phyloP scores from a whole-genome alignment of 768 basidiomycete species.

The Gymnopilus dilepis region DNA sequence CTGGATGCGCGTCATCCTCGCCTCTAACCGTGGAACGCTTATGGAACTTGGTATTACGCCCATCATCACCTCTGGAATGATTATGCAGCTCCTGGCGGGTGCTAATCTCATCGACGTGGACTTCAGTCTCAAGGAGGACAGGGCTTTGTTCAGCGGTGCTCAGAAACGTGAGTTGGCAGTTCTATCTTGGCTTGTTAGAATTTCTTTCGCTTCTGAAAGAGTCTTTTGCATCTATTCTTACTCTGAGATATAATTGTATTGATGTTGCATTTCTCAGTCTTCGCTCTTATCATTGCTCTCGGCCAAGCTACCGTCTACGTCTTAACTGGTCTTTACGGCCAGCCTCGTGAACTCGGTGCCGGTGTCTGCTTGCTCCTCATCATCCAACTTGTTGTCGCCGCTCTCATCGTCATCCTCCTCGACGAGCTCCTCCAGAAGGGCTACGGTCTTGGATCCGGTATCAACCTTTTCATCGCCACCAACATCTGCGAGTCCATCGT shows the following conservation, averaged over 20 bases:
- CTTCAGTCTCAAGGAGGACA: slow-evolving; percentile 95
- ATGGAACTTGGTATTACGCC: slow-evolving; percentile 99
- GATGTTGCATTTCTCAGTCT: slow-evolving; percentile 58
- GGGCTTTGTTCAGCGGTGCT: slow-evolving; percentile 93
- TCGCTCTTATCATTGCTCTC: slow-evolving; percentile 94
- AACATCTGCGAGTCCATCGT: slow-evolving; percentile 99
- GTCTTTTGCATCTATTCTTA: not conserved
- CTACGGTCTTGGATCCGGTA: slow-evolving; percentile 97
- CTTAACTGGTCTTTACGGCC: slow-evolving; percentile 94
- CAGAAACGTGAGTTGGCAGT: slow-evolving; percentile 81
- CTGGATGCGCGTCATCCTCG: slow-evolving; percentile 99
- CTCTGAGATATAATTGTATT: not conserved
- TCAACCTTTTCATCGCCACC: slow-evolving; percentile 98
- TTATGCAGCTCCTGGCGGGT: slow-evolving; percentile 98
- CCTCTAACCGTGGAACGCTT: slow-evolving; percentile 96
- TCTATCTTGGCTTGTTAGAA: not conserved
- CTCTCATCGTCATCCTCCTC: slow-evolving; percentile 96
- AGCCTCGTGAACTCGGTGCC: slow-evolving; percentile 90
- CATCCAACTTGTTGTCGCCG: slow-evolving; percentile 92
- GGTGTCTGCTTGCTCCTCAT: slow-evolving; percentile 97
- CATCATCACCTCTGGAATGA: slow-evolving; percentile 98
- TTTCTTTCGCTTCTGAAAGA: slow-evolving; percentile 2
- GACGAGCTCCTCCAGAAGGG: slow-evolving; percentile 99
- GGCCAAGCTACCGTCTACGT: slow-evolving; percentile 98
- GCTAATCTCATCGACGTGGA: slow-evolving; percentile 98